Evolutionary conservation across 2,329 filamentous ascomycete species (phyloP).

Genomic region (Colletotrichum sp.): DNA sequence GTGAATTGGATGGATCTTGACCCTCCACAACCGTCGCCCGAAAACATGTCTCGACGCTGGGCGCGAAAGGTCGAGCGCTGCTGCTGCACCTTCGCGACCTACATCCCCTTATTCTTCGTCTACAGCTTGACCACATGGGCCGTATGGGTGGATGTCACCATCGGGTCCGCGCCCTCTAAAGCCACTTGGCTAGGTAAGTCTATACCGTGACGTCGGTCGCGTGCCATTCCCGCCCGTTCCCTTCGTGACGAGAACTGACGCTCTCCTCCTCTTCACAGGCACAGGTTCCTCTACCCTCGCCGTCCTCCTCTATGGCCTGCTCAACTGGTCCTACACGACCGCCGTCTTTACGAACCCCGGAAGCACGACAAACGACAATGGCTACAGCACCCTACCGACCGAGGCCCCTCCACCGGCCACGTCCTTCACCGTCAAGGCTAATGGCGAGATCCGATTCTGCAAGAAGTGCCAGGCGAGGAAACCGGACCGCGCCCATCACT

Average conservation of each 20-base stretch:
- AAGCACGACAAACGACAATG: constrained; percentile 66
- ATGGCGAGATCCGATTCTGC: constrained; percentile 87
- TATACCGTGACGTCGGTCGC: not conserved
- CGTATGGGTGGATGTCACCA: constrained; percentile 81
- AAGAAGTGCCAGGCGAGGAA: constrained; percentile 97
- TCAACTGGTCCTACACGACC: constrained; percentile 88
- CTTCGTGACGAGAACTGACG: constrained; percentile 22
- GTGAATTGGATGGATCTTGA: constrained; percentile 22
- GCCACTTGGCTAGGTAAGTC: constrained; percentile 63
- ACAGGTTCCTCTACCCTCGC: constrained; percentile 65
- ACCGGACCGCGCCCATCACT: constrained; percentile 95
- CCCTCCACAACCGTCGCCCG: constrained; percentile 29
- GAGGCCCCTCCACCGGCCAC: constrained; percentile 65
- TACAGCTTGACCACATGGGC: constrained; percentile 94
- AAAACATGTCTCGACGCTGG: constrained; percentile 64
- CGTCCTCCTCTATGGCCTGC: constrained; percentile 74
- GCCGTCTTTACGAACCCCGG: constrained; percentile 95
- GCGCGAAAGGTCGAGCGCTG: constrained; percentile 77
- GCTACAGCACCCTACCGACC: constrained; percentile 85
- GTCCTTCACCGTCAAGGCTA: constrained; percentile 90
- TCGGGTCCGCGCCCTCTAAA: constrained; percentile 64
- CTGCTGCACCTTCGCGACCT: constrained; percentile 80
- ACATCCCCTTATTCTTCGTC: constrained; percentile 88
- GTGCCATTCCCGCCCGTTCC: constrained; percentile 7
- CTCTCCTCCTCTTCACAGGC: constrained; percentile 43